phyloP scores from a whole-genome alignment of 1,284 basidiomycete species.

The Coniferiporia weirii region DNA sequence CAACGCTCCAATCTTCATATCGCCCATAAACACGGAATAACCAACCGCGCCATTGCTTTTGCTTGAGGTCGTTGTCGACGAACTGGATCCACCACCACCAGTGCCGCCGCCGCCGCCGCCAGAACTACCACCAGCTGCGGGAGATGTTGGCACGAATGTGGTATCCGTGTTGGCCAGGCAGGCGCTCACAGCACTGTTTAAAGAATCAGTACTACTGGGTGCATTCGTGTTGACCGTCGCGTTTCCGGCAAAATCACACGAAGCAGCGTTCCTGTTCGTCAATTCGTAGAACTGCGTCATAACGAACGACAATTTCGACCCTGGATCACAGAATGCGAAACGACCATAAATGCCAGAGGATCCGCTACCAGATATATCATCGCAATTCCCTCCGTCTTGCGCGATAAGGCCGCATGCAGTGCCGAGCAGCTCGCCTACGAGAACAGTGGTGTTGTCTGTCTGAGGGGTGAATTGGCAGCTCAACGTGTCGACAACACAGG shows the following conservation, averaged over 20 bases:
- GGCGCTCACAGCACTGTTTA: slow-evolving; percentile 57
- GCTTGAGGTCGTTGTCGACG: slow-evolving; percentile 10
- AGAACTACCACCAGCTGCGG: slow-evolving; percentile 27
- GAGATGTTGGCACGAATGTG: slow-evolving; percentile 61
- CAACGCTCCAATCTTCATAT: slow-evolving; percentile 33
- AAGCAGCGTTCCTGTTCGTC: slow-evolving; percentile 49
- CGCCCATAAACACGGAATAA: slow-evolving; percentile 22
- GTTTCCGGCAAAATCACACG: slow-evolving; percentile 80
- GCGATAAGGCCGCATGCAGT: slow-evolving; percentile 70
- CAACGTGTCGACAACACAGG: slow-evolving; percentile 64
- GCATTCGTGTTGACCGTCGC: slow-evolving; percentile 66
- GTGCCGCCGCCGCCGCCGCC: slow-evolving; percentile 24
- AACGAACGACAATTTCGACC: slow-evolving; percentile 75
- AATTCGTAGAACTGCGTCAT: slow-evolving; percentile 78
- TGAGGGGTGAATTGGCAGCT: slow-evolving; percentile 67
- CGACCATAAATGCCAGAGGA: slow-evolving; percentile 70
- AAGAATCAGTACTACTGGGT: slow-evolving; percentile 48
- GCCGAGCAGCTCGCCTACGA: slow-evolving; percentile 67
- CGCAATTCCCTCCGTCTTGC: slow-evolving; percentile 54
- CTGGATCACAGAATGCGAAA: slow-evolving; percentile 74
- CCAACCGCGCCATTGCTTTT: slow-evolving; percentile 12
- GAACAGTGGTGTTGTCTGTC: slow-evolving; percentile 57
- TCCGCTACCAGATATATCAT: slow-evolving; percentile 70
- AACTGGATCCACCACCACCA: slow-evolving; percentile 21
- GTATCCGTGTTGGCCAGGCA: slow-evolving; percentile 68